Conservation (phyloP, 2,329 filamentous ascomycete genomes). For the Xylariaceae sp. region DNA sequence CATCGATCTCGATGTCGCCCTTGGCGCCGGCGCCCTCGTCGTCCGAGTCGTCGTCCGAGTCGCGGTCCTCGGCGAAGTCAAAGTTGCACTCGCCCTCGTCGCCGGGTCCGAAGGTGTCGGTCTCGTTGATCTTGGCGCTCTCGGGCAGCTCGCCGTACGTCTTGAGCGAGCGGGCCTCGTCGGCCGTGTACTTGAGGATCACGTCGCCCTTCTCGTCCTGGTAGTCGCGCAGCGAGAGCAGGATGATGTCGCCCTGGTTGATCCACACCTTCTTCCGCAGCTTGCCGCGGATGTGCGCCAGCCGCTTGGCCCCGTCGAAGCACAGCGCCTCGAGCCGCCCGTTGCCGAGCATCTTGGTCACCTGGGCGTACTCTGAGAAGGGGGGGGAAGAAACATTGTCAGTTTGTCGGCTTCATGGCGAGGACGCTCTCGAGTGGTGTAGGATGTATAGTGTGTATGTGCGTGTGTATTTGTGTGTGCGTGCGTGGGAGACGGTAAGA, state of each 20-base stretch:
- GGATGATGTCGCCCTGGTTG: slow-evolving; percentile 86
- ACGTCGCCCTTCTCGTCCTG: slow-evolving; percentile 91
- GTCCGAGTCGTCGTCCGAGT: slow-evolving; percentile 49
- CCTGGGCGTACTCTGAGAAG: slow-evolving; percentile 53
- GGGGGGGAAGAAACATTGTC: slow-evolving; percentile 1
- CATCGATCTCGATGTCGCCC: slow-evolving; percentile 83
- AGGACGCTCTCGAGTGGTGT: neutral
- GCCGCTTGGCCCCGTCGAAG: slow-evolving; percentile 84
- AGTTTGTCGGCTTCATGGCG: neutral
- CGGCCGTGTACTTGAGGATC: slow-evolving; percentile 90
- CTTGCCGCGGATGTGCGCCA: slow-evolving; percentile 85
- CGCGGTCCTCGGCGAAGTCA: slow-evolving; percentile 94
- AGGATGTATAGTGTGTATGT: too few relatives aligned
- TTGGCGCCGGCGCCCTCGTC: slow-evolving; percentile 44
- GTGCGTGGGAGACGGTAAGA: too few relatives aligned
- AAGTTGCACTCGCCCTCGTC: slow-evolving; percentile 95
- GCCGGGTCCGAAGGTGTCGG: slow-evolving; percentile 85
- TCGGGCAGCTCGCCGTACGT: slow-evolving; percentile 96
- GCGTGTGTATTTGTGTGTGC: too few relatives aligned
- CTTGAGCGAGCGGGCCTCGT: slow-evolving; percentile 92
- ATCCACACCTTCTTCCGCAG: slow-evolving; percentile 97
- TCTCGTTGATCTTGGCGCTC: slow-evolving; percentile 99
- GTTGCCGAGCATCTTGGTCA: slow-evolving; percentile 94
- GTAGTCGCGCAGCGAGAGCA: slow-evolving; percentile 82
- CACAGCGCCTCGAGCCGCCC: slow-evolving; percentile 86